Evolutionary conservation across 2,329 filamentous ascomycete genomes (phyloP).

Genomic region (Plectosphaerella sp.): DNA sequence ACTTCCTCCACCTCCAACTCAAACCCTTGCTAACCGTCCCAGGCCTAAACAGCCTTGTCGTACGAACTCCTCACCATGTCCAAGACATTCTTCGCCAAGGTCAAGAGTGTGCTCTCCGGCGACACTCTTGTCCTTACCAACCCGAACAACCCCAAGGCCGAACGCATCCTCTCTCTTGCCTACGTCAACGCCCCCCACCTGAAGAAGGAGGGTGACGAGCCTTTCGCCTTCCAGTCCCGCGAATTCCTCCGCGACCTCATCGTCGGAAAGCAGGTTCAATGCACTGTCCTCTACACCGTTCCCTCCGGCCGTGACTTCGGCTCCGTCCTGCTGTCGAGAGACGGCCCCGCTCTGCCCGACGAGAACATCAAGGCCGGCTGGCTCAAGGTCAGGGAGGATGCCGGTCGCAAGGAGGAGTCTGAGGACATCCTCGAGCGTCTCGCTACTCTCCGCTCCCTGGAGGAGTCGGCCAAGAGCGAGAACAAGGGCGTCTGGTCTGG

Average conservation of each 20-base stretch:
- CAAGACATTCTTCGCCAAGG: slow-evolving; percentile 61
- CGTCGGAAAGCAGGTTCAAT: slow-evolving; percentile 84
- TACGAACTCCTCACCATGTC: slow-evolving; percentile 31
- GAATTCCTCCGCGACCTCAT: slow-evolving; percentile 82
- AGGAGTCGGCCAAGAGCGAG: slow-evolving; percentile 73
- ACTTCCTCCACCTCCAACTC: background rate
- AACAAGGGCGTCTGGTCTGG: slow-evolving; percentile 78
- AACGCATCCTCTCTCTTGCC: slow-evolving; percentile 84
- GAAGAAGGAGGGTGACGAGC: slow-evolving; percentile 85
- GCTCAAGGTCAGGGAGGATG: slow-evolving; percentile 91
- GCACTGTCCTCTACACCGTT: slow-evolving; percentile 81
- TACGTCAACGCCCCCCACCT: slow-evolving; percentile 87
- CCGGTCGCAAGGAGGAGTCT: slow-evolving; percentile 83
- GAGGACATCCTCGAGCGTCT: slow-evolving; percentile 69
- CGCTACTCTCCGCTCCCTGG: slow-evolving; percentile 71
- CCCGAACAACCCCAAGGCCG: slow-evolving; percentile 73
- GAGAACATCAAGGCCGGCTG: slow-evolving; percentile 82
- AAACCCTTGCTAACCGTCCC: background rate
- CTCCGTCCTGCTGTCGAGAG: slow-evolving; percentile 65
- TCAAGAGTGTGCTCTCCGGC: slow-evolving; percentile 92
- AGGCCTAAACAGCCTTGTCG: slow-evolving; percentile 2
- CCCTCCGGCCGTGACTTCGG: slow-evolving; percentile 89
- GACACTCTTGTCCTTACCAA: slow-evolving; percentile 85
- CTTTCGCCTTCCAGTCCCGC: slow-evolving; percentile 88
- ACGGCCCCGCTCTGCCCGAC: slow-evolving; percentile 75